phyloP scores from a whole-genome alignment of 371 early-diverging fungal species.

The Blakeslea trispora region DNA sequence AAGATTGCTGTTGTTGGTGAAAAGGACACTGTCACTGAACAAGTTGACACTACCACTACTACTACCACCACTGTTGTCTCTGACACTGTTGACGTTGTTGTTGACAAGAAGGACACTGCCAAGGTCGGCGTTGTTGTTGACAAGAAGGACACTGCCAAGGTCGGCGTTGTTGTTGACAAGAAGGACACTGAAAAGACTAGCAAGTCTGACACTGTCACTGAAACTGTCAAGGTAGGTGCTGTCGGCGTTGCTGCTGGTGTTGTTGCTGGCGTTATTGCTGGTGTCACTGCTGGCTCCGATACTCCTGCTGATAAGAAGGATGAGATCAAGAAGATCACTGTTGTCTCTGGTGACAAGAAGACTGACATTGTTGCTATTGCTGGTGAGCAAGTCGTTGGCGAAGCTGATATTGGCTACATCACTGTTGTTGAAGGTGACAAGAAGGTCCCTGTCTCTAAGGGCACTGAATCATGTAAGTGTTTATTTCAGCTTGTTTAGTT shows the following conservation, averaged over 20 bases:
- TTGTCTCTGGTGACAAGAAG: neutral
- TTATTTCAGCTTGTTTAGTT: too few relatives aligned
- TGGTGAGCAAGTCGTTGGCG: neutral
- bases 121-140: neutral
- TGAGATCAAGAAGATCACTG: neutral
- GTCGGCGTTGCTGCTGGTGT: neutral
- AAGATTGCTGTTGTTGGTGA: conserved; percentile 3
- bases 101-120: neutral
- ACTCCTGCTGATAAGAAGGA: neutral
- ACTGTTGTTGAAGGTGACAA: conserved; percentile 52
- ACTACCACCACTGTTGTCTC: conserved; percentile 4
- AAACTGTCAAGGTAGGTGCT: conserved; percentile 3
- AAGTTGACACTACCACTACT: conserved; percentile 9
- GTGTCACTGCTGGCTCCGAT: conserved; percentile 3
- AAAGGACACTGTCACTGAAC: conserved; percentile 12
- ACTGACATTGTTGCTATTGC: neutral
- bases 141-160: conserved; percentile 4
- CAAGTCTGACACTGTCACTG: neutral
- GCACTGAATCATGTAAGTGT: neutral
- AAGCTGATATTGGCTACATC: neutral
- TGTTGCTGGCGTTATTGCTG: conserved; percentile 1
- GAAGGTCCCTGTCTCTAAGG: conserved; percentile 51
- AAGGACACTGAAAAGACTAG: neutral
- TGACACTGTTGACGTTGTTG: conserved; percentile 1
- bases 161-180: conserved; percentile 4